Base-by-base conservation (phyloP, 2,329 filamentous ascomycete species). In the Ceratocystis destructans region DNA sequence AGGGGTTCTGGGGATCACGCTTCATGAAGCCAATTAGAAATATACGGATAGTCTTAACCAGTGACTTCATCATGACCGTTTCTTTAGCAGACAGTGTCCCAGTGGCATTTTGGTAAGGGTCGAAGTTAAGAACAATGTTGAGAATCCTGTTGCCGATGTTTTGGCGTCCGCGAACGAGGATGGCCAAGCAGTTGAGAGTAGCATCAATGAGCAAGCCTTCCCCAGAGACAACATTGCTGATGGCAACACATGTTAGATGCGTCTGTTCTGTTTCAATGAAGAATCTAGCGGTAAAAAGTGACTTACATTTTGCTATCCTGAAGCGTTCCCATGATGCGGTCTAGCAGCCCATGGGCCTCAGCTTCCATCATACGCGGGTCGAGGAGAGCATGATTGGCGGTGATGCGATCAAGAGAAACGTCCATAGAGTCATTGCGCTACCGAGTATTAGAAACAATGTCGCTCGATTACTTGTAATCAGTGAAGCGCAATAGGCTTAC, bases 11-110 rank as follows among this genome's bases (percentile, higher is more conserved):
- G 1, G 89, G 89, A 71, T 94, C 91, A 72, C 92, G 83, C 77
- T 93, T 93, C 70, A 88, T 80, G 64, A 96, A 79, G 75, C 96
- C 92, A 64, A 92, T 82, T 48, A 97, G 80, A 61, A 99, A 78
- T 70, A 91, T 85, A 71, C 91, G 84, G 2, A 89, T 89, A 28
- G 94, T 99, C 73, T 96, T 90, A 75, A 96, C 93, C 85, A 99
- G 94, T 4, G 93, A 97, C 75, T 87, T 90, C 69, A 96, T 82
- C 71, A 93, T 84, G 68, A 99, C 87, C 71, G 88, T 90, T 62
- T 84, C 83, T 73, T 86, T 90, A 2, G 90, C 83, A 0, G 88
- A 93, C 79, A 95, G 83, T 2, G 88, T 86, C 1, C 85, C 84
- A 71, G 84, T 87, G 44, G 31, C n/a, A 70, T 90, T 83, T 75